Conservation (phyloP, 257 asterid genomes). For the Ehretia macrophylla region DNA sequence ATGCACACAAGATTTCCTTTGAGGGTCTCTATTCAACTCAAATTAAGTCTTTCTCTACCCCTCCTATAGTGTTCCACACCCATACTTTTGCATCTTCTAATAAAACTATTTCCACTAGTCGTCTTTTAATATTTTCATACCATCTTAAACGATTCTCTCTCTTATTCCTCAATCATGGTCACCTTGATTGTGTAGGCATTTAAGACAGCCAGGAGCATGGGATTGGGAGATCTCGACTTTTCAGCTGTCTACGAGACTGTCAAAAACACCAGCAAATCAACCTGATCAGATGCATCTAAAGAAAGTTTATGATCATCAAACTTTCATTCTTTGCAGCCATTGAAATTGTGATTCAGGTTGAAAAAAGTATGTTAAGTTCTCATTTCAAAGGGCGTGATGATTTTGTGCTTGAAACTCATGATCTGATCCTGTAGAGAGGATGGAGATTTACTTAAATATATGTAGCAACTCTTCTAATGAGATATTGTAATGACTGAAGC, state of each 20-base stretch:
- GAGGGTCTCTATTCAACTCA: too few relatives aligned
- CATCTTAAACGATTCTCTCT: too few relatives aligned
- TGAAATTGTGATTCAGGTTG: neutral
- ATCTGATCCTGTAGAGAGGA: neutral
- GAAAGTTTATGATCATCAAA: too few relatives aligned
- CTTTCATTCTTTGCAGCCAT: neutral
- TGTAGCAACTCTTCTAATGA: neutral
- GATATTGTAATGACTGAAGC: neutral
- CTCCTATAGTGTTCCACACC: too few relatives aligned
- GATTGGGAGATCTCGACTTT: conserved; percentile 82
- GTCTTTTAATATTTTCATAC: too few relatives aligned
- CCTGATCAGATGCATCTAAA: conserved; percentile 12
- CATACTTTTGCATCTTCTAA: too few relatives aligned
- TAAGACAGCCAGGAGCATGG: conserved; percentile 84
- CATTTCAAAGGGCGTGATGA: neutral
- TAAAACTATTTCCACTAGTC: too few relatives aligned
- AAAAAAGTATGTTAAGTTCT: too few relatives aligned
- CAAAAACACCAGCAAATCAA: conserved; percentile 30
- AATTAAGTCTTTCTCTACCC: too few relatives aligned
- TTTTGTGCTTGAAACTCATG: neutral
- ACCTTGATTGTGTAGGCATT: conserved; percentile 48
- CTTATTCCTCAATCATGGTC: too few relatives aligned
- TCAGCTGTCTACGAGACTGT: conserved; percentile 78
- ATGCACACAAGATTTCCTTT: too few relatives aligned
- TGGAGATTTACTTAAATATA: neutral